These are phyloP conservation scores for Colletotrichum phormii DNA, from an alignment of 2,329 filamentous ascomycete species.

Conservation along the genomic window DNA sequence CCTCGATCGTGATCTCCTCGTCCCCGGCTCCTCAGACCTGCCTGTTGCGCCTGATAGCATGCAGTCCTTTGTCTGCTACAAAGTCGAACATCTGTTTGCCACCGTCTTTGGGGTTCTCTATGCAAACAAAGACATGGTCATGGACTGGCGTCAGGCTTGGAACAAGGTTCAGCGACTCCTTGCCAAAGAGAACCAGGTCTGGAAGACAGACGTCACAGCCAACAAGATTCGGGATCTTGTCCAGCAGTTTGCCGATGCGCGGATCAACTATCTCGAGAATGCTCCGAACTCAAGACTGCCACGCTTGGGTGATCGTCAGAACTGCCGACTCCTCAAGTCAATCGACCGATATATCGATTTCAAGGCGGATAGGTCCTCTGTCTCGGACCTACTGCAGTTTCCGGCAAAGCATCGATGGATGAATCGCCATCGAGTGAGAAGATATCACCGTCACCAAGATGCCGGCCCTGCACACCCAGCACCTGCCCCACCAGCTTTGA, in stretches of 20 bases:
- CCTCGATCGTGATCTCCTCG: not conserved
- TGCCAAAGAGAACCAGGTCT: not conserved
- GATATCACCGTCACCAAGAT: not conserved
- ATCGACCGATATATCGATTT: conserved; percentile 3
- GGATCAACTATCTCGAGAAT: not conserved
- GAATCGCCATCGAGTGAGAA: not conserved
- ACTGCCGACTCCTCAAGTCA: not conserved
- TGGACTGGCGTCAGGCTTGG: not conserved
- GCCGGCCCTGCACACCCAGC: no score
- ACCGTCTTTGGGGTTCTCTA: not conserved
- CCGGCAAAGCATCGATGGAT: not conserved
- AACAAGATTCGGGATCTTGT: not conserved
- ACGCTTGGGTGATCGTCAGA: not conserved
- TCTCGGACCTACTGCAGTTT: not conserved
- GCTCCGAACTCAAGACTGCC: no score
- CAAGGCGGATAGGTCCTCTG: not conserved
- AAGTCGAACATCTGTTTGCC: not conserved
- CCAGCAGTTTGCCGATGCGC: not conserved
- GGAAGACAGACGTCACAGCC: not conserved
- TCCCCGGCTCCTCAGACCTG: not conserved
- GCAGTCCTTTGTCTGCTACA: not conserved
- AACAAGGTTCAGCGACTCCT: not conserved
- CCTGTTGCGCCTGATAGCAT: not conserved
- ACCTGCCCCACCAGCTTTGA: no score
- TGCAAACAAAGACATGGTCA: not conserved